phyloP scores from a whole-genome alignment of 441 rosid species.

The Cnidoscolus chayamansa region DNA sequence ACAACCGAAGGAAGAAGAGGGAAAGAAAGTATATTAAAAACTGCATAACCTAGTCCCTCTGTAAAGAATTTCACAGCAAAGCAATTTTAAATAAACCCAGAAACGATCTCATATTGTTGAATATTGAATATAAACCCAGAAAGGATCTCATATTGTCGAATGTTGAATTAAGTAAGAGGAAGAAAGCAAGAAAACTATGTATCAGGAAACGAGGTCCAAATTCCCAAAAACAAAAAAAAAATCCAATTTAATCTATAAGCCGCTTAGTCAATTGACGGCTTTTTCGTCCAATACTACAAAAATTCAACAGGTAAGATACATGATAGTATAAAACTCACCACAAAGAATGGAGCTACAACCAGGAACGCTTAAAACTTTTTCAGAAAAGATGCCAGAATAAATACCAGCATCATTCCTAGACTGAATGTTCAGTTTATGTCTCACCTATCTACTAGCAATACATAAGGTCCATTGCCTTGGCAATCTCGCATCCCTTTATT shows the following conservation, averaged over 20 bases:
- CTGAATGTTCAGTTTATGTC: background rate
- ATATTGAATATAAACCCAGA: conserved; percentile 5
- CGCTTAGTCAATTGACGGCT: background rate
- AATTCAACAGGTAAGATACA: background rate
- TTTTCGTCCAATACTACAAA: background rate
- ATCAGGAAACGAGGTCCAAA: background rate
- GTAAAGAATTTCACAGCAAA: conserved; percentile 1
- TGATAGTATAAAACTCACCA: background rate
- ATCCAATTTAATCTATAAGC: background rate
- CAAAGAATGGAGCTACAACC: background rate
- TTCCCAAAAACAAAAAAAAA: background rate
- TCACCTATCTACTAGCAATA: background rate
- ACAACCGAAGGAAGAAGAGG: background rate
- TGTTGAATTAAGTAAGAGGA: background rate
- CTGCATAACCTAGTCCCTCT: background rate
- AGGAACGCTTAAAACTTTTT: background rate
- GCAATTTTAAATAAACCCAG: conserved; percentile 1
- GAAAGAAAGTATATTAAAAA: background rate
- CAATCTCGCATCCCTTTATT: background rate
- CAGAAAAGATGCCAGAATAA: background rate
- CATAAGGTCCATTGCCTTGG: too few species aligned
- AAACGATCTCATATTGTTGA: background rate
- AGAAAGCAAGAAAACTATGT: background rate
- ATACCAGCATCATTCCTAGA: background rate
- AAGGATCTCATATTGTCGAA: background rate